These are phyloP conservation scores for Primulina tabacum DNA, from an alignment of 257 asterid genomes.

Conservation along the genomic window DNA sequence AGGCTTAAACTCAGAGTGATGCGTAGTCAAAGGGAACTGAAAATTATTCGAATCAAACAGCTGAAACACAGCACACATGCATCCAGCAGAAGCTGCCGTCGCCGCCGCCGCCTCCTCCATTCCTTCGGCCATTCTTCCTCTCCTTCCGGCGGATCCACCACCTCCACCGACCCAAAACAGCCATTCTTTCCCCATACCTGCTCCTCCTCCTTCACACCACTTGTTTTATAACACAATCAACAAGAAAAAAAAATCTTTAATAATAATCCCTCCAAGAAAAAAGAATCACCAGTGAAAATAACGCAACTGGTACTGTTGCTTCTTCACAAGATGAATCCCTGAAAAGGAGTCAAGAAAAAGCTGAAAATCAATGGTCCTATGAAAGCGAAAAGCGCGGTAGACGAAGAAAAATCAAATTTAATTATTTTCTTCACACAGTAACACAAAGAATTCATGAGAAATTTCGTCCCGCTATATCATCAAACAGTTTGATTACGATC, in stretches of 20 bases:
- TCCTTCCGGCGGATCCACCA: conserved; percentile 30
- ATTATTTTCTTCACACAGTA: not conserved
- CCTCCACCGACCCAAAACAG: conserved; percentile 48
- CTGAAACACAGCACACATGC: conserved; percentile 82
- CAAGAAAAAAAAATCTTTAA: not conserved
- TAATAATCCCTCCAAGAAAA: not conserved
- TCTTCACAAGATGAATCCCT: not conserved
- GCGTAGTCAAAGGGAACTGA: conserved; percentile 49
- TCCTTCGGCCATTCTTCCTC: conserved; percentile 26
- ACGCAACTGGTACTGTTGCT: conserved; percentile 24
- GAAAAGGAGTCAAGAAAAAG: conserved; percentile 8
- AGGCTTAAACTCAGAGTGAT: conserved; percentile 27
- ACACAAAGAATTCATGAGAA: conserved; percentile 1
- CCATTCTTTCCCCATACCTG: conserved; percentile 79
- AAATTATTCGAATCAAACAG: conserved; percentile 63
- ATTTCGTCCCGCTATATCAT: not conserved
- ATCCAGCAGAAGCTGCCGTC: conserved; percentile 45
- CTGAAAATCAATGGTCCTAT: conserved; percentile 8
- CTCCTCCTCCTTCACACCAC: not conserved
- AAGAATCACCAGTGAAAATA: conserved; percentile 35
- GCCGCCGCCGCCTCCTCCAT: conserved; percentile 12
- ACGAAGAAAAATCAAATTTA: not conserved
- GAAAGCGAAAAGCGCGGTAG: conserved; percentile 28
- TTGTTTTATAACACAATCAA: not conserved
- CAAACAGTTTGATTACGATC: conserved; percentile 30